These are phyloP conservation scores for Ailanthus altissimus DNA, from an alignment of 345 rosid species.

Conservation along the genomic window DNA sequence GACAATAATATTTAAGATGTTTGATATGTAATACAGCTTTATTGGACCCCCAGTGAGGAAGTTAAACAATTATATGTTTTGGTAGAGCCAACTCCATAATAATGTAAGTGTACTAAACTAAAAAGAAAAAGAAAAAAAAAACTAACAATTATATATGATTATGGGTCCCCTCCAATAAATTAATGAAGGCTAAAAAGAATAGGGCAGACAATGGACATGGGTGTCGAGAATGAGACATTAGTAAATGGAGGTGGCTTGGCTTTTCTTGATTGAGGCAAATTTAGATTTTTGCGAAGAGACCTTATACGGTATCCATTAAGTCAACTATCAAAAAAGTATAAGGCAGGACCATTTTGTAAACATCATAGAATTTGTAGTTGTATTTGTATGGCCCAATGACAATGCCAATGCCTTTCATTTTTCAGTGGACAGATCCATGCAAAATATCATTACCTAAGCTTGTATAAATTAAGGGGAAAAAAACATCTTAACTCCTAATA, in stretches of 20 bases:
- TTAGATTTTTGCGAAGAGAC: not conserved
- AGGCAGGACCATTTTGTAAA: not conserved
- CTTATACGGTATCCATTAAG: not conserved
- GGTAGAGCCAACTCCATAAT: conserved; percentile 1
- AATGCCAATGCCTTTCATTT: no score
- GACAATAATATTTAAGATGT: not conserved
- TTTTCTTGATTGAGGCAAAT: not conserved
- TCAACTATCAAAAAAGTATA: not conserved
- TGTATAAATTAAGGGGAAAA: no score
- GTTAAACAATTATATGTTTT: not conserved
- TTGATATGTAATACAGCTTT: not conserved
- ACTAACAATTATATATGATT: not conserved
- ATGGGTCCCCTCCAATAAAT: not conserved
- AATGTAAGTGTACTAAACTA: not conserved
- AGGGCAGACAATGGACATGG: not conserved
- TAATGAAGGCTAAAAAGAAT: not conserved
- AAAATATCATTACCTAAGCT: no score
- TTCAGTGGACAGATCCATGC: not conserved
- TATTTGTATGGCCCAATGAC: not conserved
- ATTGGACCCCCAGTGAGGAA: not conserved
- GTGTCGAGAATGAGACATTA: not conserved
- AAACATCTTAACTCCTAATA: no score
- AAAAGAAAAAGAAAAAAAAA: not conserved
- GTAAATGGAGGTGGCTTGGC: not conserved
- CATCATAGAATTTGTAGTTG: not conserved